Evolutionary conservation across 345 rosid species (phyloP), one percentile per base, ranked within the genome.

Genomic region (Isatis tinctoria): DNA sequence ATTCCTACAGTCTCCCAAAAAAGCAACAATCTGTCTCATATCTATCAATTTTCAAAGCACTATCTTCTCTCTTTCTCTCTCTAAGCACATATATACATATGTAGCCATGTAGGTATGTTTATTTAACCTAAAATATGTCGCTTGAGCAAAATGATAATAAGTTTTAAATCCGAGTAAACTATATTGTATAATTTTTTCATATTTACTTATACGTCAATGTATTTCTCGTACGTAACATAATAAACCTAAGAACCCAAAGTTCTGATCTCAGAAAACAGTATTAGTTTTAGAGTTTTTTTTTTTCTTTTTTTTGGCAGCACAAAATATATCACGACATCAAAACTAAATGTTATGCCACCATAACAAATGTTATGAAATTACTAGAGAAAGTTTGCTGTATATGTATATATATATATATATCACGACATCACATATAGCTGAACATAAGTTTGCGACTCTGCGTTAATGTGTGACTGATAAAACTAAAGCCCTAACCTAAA

Each of bases 1-100:
- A 86, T 78, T 86, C 90, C 82, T 84, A 85, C 76, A 83, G 80
- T 78, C 79, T 63, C 82, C 81, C 78, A 11, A 63, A 63, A 83
- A 84, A 84, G 90, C 81, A 82, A 79, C 77, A 52, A 78, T 85
- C 84, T 86, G 93, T 87, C 93, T 86, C 81, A 83, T 70, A 74
- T 80, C 85, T 53, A 43, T 75, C 69, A 61, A 62, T 75, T 83
- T 82, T 28, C 73, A 66, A 41, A 32, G 81, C 89, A 83, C 82
- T 85, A 85, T 83, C 51, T 75, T 33, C 54, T 73, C 27, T 54
- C 75, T 65, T 41, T 61, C 36, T 53, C 59, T 53, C 73, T 33
- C 67, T 59, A 41, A 27, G 16, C 60, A 62, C 57, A 24, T 65
- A 54, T 8, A 18, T 43, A 30, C 36, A 44, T 12, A 63, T 62